Evolutionary conservation across 441 rosid genomes (phyloP).

Genomic region (Arabidopsis lyrata): DNA sequence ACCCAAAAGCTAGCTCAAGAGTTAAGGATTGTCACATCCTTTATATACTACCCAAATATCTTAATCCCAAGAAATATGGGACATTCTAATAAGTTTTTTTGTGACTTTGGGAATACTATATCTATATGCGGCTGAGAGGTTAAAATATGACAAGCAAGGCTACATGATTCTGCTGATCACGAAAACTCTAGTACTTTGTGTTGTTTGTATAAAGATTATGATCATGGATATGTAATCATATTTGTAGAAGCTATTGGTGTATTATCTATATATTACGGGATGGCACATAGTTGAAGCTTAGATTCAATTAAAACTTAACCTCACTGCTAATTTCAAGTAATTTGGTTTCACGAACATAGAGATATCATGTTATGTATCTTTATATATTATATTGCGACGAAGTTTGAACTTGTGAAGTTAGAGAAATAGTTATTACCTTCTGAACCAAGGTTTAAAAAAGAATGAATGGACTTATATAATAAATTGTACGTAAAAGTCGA

Average conservation of each 20-base stretch:
- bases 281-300: background rate
- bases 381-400: background rate
- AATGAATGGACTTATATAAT: background rate
- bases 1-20: too few species aligned
- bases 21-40: too few species aligned
- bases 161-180: background rate
- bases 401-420: constrained; percentile 9
- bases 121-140: background rate
- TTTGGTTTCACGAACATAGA: background rate
- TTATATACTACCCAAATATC: too few species aligned
- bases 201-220: background rate
- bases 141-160: background rate
- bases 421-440: constrained; percentile 5
- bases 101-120: background rate
- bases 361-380: background rate
- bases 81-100: too few species aligned
- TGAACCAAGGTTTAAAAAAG: background rate
- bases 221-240: background rate
- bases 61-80: too few species aligned
- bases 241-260: background rate
- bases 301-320: background rate
- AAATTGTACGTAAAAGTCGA: constrained; percentile 10
- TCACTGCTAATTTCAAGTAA: background rate
- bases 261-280: background rate
- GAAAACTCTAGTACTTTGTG: background rate